Percentiles rank a stretch among this genome's conserved stretches.
phyloP scores from a whole-genome alignment of 2,329 filamentous ascomycete genomes.

The Xylaria sp. region DNA sequence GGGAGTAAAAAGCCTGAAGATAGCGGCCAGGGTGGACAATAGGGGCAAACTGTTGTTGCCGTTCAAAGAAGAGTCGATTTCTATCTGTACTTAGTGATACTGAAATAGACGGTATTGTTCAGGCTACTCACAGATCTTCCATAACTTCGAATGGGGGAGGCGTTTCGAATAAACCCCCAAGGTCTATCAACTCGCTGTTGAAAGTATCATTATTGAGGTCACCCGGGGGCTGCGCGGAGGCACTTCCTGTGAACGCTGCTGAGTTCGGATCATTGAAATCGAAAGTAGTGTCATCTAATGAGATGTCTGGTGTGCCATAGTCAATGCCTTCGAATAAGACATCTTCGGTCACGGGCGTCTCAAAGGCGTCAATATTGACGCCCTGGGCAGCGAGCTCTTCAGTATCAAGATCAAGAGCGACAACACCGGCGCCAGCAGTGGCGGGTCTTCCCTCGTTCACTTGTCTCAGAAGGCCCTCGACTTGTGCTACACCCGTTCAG shows the following conservation, averaged over 20 bases:
- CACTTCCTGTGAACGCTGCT: slow-evolving; percentile 31
- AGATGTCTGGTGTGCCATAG: slow-evolving; percentile 35
- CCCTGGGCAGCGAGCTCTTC: slow-evolving; percentile 43
- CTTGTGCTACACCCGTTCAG: slow-evolving; percentile 69
- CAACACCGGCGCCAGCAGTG: slow-evolving; percentile 1
- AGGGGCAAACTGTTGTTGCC: slow-evolving; percentile 76
- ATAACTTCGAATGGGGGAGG: slow-evolving; percentile 81
- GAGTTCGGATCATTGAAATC: slow-evolving; percentile 34
- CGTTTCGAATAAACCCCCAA: slow-evolving; percentile 80
- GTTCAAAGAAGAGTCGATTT: slow-evolving; percentile 79
- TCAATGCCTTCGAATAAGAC: slow-evolving; percentile 45
- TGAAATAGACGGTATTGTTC: not conserved
- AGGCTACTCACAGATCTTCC: slow-evolving; percentile 75
- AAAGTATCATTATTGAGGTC: slow-evolving; percentile 24
- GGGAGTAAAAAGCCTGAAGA: slow-evolving; percentile 75
- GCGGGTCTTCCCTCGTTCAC: slow-evolving; percentile 54
- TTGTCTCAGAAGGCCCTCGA: slow-evolving; percentile 80
- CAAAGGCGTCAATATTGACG: slow-evolving; percentile 39
- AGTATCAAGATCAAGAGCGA: slow-evolving; percentile 35
- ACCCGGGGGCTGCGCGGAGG: slow-evolving; percentile 32
- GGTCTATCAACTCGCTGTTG: slow-evolving; percentile 71
- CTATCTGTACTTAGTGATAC: slow-evolving; percentile 54
- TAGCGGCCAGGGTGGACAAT: slow-evolving; percentile 83
- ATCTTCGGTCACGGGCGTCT: slow-evolving; percentile 41
- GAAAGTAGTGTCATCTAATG: slow-evolving; percentile 34